Base-by-base conservation (phyloP, 768 basidiomycete species). In the Scleroderma citrinum region DNA sequence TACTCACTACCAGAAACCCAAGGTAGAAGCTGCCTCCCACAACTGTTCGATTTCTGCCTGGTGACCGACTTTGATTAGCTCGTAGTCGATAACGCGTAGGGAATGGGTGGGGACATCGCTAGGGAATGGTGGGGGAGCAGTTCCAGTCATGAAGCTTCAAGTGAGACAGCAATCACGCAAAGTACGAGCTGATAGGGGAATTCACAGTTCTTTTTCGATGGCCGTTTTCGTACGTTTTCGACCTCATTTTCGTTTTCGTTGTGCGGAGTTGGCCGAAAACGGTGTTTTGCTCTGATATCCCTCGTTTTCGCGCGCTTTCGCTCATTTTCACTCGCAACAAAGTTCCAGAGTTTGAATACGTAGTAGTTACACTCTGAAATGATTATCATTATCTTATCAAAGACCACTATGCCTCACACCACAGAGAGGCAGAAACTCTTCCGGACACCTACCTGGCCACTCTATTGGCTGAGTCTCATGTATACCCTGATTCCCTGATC, bases 1-100 rank as follows among this genome's bases (percentile, higher is more conserved):
- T 26, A 73, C 76, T 57, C 57, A 76, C 73, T 78, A 79, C 72
- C 77, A 79, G 61, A 79, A 79, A 1, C 77, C 78, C 11, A 78
- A 64, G 23, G 66, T 62, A 0, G 73, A 75, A 16, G 74, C 73
- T 0, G 76, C 76, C 20, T 71, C 58, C 72, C 73, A 78, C 17
- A 79, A 68, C 44, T 57, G 66, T 7, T 71, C 66, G 7, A 72
- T 59, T 58, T 77, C 78, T 2, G 47, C 48, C 11, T 57, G n/a
- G 30, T 75, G 65, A 1, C 70, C 59, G 0, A 56, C 56, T 23
- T 63, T 62, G 26, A 79, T 54, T 2, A 69, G 63, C 3, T 54
- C 58, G 44, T 65, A 77, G 57, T 78, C 77, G 45, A 79, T 63
- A 21, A 79, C 60, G 8, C 75, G 67, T 1, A 79, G 54, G 0